A percentile compares a stretch with the other conserved stretches of the same genome.
These are phyloP conservation scores for Pyrenula aspistea DNA, from an alignment of 495 filamentous ascomycete genomes.

Conservation along the genomic window DNA sequence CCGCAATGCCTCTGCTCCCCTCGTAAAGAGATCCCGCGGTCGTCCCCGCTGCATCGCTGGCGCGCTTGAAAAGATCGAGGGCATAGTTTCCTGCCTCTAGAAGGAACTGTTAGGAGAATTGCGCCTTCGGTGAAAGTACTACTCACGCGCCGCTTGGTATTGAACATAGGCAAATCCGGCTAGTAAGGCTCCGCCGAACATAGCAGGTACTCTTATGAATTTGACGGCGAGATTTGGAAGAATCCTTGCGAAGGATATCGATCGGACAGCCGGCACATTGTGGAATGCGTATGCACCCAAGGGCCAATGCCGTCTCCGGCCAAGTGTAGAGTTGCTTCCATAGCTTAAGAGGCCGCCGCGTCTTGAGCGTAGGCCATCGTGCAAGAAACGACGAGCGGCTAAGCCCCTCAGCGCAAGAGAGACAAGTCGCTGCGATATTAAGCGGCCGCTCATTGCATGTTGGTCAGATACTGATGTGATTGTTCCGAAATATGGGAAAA, in stretches of 20 bases:
- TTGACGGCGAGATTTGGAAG: conserved; percentile 86
- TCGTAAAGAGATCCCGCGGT: conserved; percentile 55
- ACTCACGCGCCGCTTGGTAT: conserved; percentile 86
- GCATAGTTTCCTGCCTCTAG: conserved; percentile 84
- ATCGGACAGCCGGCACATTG: conserved; percentile 73
- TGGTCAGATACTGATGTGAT: background rate
- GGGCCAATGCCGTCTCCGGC: conserved; percentile 57
- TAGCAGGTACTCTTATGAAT: conserved; percentile 73
- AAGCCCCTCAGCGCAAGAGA: conserved; percentile 49
- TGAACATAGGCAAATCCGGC: conserved; percentile 84
- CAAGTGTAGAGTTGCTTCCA: conserved; percentile 45
- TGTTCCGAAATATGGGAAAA: background rate
- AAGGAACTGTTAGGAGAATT: conserved; percentile 14
- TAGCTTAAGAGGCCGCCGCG: conserved; percentile 60
- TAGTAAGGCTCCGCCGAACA: conserved; percentile 81
- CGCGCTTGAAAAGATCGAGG: conserved; percentile 60
- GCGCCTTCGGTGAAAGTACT: conserved; percentile 1
- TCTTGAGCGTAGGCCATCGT: conserved; percentile 37
- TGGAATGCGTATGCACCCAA: conserved; percentile 65
- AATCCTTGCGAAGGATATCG: conserved; percentile 72
- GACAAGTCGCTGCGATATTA: conserved; percentile 60
- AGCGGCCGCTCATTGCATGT: conserved; percentile 64
- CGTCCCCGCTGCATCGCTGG: conserved; percentile 53
- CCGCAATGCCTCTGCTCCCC: conserved; percentile 58
- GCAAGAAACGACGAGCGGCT: conserved; percentile 53